Evolutionary conservation across 495 filamentous ascomycete genomes (phyloP).

Genomic region (Pseudomonodictys pantanalensis): DNA sequence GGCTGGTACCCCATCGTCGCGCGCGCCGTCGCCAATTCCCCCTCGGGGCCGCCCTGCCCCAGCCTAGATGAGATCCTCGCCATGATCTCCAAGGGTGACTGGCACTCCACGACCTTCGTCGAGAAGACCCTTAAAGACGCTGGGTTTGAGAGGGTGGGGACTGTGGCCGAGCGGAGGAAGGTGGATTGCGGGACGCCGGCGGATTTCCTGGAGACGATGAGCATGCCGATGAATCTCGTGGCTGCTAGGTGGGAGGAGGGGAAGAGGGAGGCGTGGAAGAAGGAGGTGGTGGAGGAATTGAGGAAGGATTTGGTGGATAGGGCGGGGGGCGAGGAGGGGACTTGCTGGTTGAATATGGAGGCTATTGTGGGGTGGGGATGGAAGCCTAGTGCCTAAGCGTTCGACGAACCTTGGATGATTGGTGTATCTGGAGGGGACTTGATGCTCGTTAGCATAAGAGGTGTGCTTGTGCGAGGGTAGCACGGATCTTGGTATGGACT

Average conservation of each 20-base stretch:
- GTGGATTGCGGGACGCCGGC: slow-evolving; percentile 1
- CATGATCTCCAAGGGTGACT: neutral
- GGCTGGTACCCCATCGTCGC: neutral
- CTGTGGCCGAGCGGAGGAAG: neutral
- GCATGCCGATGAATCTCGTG: slow-evolving; percentile 4
- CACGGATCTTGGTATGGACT: no score
- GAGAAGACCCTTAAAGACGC: neutral
- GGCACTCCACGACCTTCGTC: slow-evolving; percentile 1
- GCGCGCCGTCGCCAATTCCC: neutral
- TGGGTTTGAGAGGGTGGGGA: slow-evolving; percentile 2
- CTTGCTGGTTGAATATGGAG: neutral
- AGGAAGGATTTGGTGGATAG: neutral
- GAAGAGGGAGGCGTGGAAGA: neutral
- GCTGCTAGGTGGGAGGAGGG: slow-evolving; percentile 3
- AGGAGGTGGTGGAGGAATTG: neutral
- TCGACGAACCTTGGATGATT: neutral
- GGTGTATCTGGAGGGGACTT: no score
- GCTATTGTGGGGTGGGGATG: slow-evolving; percentile 3
- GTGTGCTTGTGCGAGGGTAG: no score
- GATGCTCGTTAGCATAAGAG: no score
- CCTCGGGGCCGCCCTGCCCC: neutral
- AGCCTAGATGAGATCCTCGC: neutral
- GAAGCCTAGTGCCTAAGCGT: slow-evolving; percentile 5
- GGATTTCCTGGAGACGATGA: slow-evolving; percentile 1
- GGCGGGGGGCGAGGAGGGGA: neutral